A percentile compares a stretch with the other conserved stretches of the same genome.
Evolutionary conservation across 768 basidiomycete genomes (phyloP).

Genomic region (Lentinula lateritia): DNA sequence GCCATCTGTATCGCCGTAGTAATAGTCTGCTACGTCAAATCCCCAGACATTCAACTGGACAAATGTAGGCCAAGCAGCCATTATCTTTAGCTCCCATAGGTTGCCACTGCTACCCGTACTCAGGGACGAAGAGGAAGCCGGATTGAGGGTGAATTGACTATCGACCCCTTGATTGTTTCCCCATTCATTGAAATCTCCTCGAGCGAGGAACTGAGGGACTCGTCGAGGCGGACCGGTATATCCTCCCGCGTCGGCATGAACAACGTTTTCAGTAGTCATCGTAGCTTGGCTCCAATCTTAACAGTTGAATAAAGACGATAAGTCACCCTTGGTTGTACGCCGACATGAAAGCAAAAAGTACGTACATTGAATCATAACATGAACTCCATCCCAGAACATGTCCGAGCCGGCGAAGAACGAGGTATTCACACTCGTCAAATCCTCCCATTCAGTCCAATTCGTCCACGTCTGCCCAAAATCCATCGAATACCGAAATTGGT

Average conservation of each 20-base stretch:
- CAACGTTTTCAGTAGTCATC: conserved; percentile 54
- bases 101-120: conserved; percentile 29
- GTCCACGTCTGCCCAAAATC: conserved; percentile 87
- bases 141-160: conserved; percentile 59
- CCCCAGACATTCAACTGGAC: conserved; percentile 89
- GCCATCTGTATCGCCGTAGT: conserved; percentile 84
- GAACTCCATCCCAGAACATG: conserved; percentile 76
- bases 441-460: conserved; percentile 75
- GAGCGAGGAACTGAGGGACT: conserved; percentile 80
- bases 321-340: background rate
- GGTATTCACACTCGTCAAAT: conserved; percentile 56
- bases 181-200: conserved; percentile 90
- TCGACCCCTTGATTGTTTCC: conserved; percentile 83
- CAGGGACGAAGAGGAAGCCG: conserved; percentile 2
- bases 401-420: conserved; percentile 42
- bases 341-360: conserved; percentile 2
- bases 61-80: conserved; percentile 86
- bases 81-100: conserved; percentile 83
- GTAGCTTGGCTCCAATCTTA: conserved; percentile 76
- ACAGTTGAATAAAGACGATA: background rate
- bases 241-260: conserved; percentile 67
- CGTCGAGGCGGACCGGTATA: conserved; percentile 58
- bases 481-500: conserved; percentile 80
- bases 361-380: conserved; percentile 87
- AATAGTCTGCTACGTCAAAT: conserved; percentile 70